These are phyloP conservation scores for Pontederia crassipes DNA, from an alignment of 176 grass and related monocot species.

Conservation along the genomic window DNA sequence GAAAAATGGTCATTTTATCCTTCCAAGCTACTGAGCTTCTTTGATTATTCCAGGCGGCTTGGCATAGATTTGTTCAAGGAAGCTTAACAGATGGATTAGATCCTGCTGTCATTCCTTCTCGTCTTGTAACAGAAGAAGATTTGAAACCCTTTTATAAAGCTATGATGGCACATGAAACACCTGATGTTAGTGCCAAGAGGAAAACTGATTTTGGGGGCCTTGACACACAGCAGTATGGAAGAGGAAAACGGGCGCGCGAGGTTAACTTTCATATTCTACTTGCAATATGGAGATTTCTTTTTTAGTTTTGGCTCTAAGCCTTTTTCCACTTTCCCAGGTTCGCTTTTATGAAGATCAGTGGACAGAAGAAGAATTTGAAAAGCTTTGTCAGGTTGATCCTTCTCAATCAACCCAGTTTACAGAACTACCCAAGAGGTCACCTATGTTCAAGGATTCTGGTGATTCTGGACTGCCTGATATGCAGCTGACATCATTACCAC, in stretches of 20 bases:
- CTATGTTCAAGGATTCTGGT: slow-evolving; percentile 38
- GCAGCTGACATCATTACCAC: slow-evolving; percentile 22
- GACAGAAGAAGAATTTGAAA: slow-evolving; percentile 99
- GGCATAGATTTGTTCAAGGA: slow-evolving; percentile 60
- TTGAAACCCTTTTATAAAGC: slow-evolving; percentile 68
- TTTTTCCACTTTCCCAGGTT: slow-evolving; percentile 42
- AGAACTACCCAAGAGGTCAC: slow-evolving; percentile 22
- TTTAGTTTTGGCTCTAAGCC: neutral
- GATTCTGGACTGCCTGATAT: slow-evolving; percentile 30
- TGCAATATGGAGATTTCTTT: neutral
- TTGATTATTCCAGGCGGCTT: slow-evolving; percentile 39
- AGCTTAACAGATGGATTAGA: slow-evolving; percentile 42
- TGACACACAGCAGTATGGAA: slow-evolving; percentile 87
- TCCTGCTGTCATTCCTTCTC: slow-evolving; percentile 46
- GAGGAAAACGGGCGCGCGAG: slow-evolving; percentile 97
- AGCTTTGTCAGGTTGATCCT: slow-evolving; percentile 90
- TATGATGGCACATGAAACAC: slow-evolving; percentile 73
- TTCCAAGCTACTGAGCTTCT: neutral
- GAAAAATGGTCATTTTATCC: neutral
- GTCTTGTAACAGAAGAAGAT: slow-evolving; percentile 89
- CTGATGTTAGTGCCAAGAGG: slow-evolving; percentile 53
- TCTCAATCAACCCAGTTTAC: slow-evolving; percentile 31
- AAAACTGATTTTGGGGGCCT: slow-evolving; percentile 62
- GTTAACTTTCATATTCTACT: slow-evolving; percentile 30
- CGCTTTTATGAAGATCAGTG: slow-evolving; percentile 98